These are phyloP conservation scores for Pleurotus ostreatus DNA, from an alignment of 768 basidiomycete genomes.

Conservation along the genomic window DNA sequence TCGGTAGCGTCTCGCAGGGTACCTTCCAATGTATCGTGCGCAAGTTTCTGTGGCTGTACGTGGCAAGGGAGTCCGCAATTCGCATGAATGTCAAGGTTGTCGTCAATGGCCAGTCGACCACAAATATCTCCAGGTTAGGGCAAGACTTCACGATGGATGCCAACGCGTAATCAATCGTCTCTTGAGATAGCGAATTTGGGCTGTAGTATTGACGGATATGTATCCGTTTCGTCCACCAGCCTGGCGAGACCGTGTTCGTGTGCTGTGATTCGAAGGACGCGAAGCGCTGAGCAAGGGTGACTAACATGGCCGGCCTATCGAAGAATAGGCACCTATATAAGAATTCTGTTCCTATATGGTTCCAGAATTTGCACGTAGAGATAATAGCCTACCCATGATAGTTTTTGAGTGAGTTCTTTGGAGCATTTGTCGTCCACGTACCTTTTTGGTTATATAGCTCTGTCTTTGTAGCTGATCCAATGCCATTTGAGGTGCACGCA, in stretches of 20 bases:
- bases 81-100: constrained; percentile 45
- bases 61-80: constrained; percentile 60
- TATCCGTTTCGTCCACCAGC: constrained; percentile 73
- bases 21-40: constrained; percentile 62
- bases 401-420: not conserved
- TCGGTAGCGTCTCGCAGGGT: constrained; percentile 49
- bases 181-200: constrained; percentile 33
- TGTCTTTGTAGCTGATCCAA: constrained; percentile 53
- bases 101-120: constrained; percentile 63
- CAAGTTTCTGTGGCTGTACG: constrained; percentile 43
- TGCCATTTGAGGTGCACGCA: constrained; percentile 59
- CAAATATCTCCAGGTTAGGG: constrained; percentile 71
- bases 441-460: constrained; percentile 68
- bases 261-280: constrained; percentile 30
- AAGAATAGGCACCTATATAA: constrained; percentile 71
- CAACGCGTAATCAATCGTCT: constrained; percentile 50
- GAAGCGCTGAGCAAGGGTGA: constrained; percentile 36
- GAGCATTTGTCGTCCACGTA: constrained; percentile 17
- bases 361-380: constrained; percentile 63
- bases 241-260: constrained; percentile 45
- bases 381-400: constrained; percentile 54
- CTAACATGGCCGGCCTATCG: constrained; percentile 52
- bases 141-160: constrained; percentile 58
- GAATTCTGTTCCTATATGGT: constrained; percentile 56
- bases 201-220: constrained; percentile 56